A percentile compares a stretch with the other conserved stretches of the same genome.
Evolutionary conservation across 495 filamentous ascomycete species (phyloP).

Genomic region (Podospora anserina): DNA sequence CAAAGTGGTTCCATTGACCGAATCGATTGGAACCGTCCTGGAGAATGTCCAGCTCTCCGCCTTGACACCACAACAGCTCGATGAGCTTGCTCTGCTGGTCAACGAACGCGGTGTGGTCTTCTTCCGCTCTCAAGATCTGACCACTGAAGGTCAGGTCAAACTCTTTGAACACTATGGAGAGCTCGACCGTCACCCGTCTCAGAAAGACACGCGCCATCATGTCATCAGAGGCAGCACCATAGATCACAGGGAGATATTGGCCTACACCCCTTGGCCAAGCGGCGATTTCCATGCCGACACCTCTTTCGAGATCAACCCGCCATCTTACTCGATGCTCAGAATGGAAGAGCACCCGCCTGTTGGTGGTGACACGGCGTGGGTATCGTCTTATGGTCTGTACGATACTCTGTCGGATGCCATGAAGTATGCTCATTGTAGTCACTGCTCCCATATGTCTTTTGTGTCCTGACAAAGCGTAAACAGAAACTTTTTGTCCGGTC

Average conservation of each 20-base stretch:
- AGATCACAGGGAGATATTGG: conserved; percentile 38
- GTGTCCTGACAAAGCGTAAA: conserved; percentile 20
- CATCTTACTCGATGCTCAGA: conserved; percentile 50
- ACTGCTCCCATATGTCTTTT: neutral
- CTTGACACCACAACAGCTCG: conserved; percentile 39
- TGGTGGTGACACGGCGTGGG: conserved; percentile 55
- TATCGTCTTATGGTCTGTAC: conserved; percentile 51
- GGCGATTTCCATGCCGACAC: conserved; percentile 52
- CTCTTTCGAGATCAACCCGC: conserved; percentile 53
- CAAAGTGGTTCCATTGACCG: conserved; percentile 48
- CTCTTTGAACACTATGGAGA: conserved; percentile 53
- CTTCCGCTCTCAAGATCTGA: conserved; percentile 50
- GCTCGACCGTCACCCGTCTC: conserved; percentile 49
- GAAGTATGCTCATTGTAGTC: conserved; percentile 13
- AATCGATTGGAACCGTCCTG: conserved; percentile 50
- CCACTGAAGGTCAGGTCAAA: conserved; percentile 50
- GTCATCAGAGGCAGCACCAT: conserved; percentile 37
- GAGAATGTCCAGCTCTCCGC: conserved; percentile 47
- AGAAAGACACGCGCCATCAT: conserved; percentile 41
- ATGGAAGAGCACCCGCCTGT: conserved; percentile 55
- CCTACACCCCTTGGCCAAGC: conserved; percentile 41
- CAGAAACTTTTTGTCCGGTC: conserved; percentile 46
- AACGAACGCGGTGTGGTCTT: conserved; percentile 49
- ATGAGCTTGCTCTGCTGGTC: conserved; percentile 47
- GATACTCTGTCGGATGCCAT: conserved; percentile 46